phyloP scores from a whole-genome alignment of 192 early-diverging fungal species.

The Chytriomyces hyalinus region DNA sequence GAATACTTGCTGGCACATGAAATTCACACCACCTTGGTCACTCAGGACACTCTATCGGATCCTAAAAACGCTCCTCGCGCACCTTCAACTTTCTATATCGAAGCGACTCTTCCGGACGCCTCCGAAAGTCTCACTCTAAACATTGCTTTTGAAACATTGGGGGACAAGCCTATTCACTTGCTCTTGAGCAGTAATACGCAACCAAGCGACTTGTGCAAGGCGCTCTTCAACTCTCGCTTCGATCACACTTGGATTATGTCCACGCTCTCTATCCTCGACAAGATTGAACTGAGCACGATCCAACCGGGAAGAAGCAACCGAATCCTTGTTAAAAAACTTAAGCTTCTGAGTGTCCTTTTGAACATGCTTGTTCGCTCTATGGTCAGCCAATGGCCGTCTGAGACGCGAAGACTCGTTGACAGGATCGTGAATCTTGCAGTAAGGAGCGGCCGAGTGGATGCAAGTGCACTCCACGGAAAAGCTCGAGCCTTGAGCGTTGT shows the following conservation, averaged over 20 bases:
- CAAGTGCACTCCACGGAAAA: neutral
- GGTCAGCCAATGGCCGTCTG: constrained; percentile 44
- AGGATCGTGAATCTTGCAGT: constrained; percentile 33
- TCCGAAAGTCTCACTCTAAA: constrained; percentile 52
- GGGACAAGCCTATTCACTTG: constrained; percentile 50
- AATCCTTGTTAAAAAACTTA: constrained; percentile 52
- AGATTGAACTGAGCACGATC: constrained; percentile 41
- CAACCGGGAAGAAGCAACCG: constrained; percentile 40
- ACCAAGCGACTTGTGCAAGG: constrained; percentile 28
- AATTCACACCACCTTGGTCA: constrained; percentile 36
- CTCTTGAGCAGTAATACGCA: constrained; percentile 36
- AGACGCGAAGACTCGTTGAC: constrained; percentile 54
- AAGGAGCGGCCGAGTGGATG: constrained; percentile 7
- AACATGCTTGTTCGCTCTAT: constrained; percentile 53
- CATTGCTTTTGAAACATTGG: constrained; percentile 60
- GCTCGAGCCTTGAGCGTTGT: constrained; percentile 18
- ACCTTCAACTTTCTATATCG: constrained; percentile 54
- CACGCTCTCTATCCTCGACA: constrained; percentile 46
- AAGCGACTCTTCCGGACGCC: constrained; percentile 32
- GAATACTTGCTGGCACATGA: constrained; percentile 65
- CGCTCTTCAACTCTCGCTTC: constrained; percentile 56
- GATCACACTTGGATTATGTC: constrained; percentile 51
- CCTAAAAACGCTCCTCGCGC: constrained; percentile 21
- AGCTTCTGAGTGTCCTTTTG: constrained; percentile 52
- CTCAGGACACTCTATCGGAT: constrained; percentile 9